Evolutionary conservation across 2,329 filamentous ascomycete genomes (phyloP).

Genomic region (Penicillium glabrum): DNA sequence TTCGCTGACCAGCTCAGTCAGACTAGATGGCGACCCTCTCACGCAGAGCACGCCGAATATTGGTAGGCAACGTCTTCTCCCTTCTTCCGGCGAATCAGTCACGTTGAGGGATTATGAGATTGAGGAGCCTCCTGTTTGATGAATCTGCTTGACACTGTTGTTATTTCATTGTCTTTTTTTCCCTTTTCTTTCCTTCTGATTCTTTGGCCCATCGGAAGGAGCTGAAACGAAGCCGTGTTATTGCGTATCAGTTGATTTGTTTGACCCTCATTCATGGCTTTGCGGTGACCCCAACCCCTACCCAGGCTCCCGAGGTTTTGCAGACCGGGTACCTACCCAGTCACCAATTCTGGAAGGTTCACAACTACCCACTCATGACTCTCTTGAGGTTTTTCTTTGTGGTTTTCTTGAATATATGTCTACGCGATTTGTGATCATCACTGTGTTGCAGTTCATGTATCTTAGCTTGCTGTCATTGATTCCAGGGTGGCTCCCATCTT

Average conservation of each 20-base stretch:
- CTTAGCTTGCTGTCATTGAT: slow-evolving; percentile 7
- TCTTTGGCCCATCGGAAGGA: neutral
- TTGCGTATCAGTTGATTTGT: too few species aligned
- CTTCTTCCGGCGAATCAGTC: slow-evolving; percentile 27
- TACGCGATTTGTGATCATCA: neutral
- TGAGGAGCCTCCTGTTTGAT: slow-evolving; percentile 34
- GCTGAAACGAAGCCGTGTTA: too few species aligned
- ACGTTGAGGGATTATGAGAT: slow-evolving; percentile 39
- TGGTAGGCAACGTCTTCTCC: slow-evolving; percentile 38
- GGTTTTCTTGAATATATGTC: neutral
- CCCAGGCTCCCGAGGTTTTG: neutral
- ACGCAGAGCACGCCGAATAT: slow-evolving; percentile 25
- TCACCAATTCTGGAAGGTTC: neutral
- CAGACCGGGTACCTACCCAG: neutral
- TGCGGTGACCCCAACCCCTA: too few species aligned
- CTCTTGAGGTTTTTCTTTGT: neutral
- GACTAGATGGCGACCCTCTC: slow-evolving; percentile 16
- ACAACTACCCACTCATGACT: too few species aligned
- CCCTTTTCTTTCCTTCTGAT: neutral
- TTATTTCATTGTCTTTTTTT: neutral
- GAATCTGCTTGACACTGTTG: neutral
- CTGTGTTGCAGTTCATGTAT: slow-evolving; percentile 11
- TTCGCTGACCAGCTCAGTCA: slow-evolving; percentile 10
- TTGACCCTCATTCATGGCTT: too few species aligned
- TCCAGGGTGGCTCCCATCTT: slow-evolving; percentile 19